Base-by-base conservation (phyloP, 257 asterid genomes). In the Solanum rostratum region DNA sequence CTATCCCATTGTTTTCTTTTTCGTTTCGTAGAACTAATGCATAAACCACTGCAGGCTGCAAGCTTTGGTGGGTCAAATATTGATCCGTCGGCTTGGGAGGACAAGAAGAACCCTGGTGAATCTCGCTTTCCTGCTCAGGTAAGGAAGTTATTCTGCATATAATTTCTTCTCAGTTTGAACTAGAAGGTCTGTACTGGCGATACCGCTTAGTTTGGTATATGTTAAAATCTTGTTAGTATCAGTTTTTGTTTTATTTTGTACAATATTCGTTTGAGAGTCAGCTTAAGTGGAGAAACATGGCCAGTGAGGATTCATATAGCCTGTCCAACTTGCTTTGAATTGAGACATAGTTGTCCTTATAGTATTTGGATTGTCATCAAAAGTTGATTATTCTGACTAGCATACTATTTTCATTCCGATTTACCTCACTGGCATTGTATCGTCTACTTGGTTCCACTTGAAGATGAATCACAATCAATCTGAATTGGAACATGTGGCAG, bases 121-220 rank as follows among this genome's bases (percentile, higher is more conserved):
- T 94, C 98, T 0, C 96, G 99, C 15, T 95, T 97, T 85, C 98
- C 99, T 41, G 99, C 99, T 87, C 99, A 96, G 97, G 98, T 95
- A 39, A 65, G 86, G 65, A 41, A 22, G 22, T 46, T 45, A 45
- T 22, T 46, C 59, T 4, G 2, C 41, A 74, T 15, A 3, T 74
- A 22, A 7, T 46, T 46, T 74, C 15, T 46, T 24, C 24, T 74
- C 10, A 9, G 22, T 37, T 19, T 37, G 78, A 37, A 68, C 50
- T 4, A 0, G 37, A 66, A 66, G 45, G 15, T 30, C 22, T 66
- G 30, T 0, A 15, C 33, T 14, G 46, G 45, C 2, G 22, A 8
- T 33, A 16, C 10, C n/a, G 2, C 7, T 33, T 65, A 65, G 22
- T 69, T 19, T 29, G 27, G 3, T 4, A 4, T 19, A 4, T 68